Base-by-base conservation (phyloP, 2,329 filamentous ascomycete species). In the Aspergillus versicolor region DNA sequence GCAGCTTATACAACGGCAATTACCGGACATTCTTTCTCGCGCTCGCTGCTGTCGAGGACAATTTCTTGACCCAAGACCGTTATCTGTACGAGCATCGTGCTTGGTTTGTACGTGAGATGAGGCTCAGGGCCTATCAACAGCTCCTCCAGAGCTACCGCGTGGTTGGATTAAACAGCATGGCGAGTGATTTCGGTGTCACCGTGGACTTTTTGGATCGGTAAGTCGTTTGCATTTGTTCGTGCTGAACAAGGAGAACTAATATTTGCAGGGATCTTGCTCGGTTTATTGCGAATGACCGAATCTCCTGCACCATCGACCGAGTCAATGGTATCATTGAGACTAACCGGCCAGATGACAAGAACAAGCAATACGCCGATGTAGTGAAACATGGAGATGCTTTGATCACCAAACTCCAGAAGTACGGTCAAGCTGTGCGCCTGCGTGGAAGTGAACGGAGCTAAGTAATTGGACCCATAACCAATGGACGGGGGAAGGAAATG, bases 91-190 rank as follows among this genome's bases (percentile, higher is more conserved):
- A 99, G 82, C 94, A 99, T 81, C 90, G 91, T 75, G 88, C 87
- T 70, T 99, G 94, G 93, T 97, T 94, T 74, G 93, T 99, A 67
- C 89, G 94, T 51, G 94, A 99, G 82, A 99, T 99, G 94, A 88
- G 94, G 57, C 85, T 97, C 64, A 88, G 93, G 58, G 93, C 91
- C 37, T 99, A 99, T 79, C 91, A 96, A 76, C 94, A 99, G 80
- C 85, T 99, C 41, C 84, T 99, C 43, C 94, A 97, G 81, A 96
- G 91, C 73, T 99, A 99, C 79, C 89, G 93, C 47, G 91, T 99
- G 11, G 94, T 99, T 37, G 92, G 93, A n/a, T 82, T 99, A 63
- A 89, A 91, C 75, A 96, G 91, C 78, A 99, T 99, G 93, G 94
- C 94, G 19, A 89, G 87, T 63, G 93, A 96, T 75, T 99, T 99